A percentile compares a stretch with the other conserved stretches of the same genome.
Evolutionary conservation across 2,329 filamentous ascomycete genomes (phyloP).

Genomic region (Aureobasidium lini): DNA sequence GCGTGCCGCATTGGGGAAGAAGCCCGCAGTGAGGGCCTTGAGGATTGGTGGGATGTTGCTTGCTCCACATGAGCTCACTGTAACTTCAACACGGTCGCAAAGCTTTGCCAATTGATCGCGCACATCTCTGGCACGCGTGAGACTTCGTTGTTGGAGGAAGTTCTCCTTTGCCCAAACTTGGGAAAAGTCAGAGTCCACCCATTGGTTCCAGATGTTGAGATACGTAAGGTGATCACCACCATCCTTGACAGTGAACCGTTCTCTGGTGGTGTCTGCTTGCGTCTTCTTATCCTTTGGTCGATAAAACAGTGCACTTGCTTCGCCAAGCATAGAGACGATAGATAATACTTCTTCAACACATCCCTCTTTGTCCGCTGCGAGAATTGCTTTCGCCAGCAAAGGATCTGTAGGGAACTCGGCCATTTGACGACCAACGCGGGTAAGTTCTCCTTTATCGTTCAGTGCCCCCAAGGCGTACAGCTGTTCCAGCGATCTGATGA

Average conservation of each 20-base stretch:
- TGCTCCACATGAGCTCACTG: constrained; percentile 58
- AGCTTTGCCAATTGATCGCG: constrained; percentile 86
- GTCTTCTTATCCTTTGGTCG: constrained; percentile 96
- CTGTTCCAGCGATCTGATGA: constrained; percentile 83
- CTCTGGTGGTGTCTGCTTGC: constrained; percentile 83
- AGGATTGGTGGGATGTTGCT: constrained; percentile 71
- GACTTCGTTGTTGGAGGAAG: constrained; percentile 83
- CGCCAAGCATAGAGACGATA: constrained; percentile 89
- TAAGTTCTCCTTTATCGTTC: constrained; percentile 81
- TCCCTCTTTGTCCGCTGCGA: constrained; percentile 82
- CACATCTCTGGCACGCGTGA: constrained; percentile 83
- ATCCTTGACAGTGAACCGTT: constrained; percentile 81
- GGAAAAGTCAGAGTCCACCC: constrained; percentile 85
- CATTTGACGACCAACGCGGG: constrained; percentile 88
- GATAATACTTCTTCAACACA: constrained; percentile 89
- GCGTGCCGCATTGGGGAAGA: constrained; percentile 87
- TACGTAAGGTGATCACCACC: constrained; percentile 85
- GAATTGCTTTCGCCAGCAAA: constrained; percentile 80
- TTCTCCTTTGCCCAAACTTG: constrained; percentile 87
- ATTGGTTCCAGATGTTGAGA: constrained; percentile 91
- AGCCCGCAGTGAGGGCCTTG: constrained; percentile 81
- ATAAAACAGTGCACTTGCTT: constrained; percentile 85
- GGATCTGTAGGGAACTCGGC: constrained; percentile 90
- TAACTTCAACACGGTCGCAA: constrained; percentile 87
- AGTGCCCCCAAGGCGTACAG: constrained; percentile 85